Base-by-base conservation (phyloP, 768 basidiomycete species). In the Rhodotorula toruloides region DNA sequence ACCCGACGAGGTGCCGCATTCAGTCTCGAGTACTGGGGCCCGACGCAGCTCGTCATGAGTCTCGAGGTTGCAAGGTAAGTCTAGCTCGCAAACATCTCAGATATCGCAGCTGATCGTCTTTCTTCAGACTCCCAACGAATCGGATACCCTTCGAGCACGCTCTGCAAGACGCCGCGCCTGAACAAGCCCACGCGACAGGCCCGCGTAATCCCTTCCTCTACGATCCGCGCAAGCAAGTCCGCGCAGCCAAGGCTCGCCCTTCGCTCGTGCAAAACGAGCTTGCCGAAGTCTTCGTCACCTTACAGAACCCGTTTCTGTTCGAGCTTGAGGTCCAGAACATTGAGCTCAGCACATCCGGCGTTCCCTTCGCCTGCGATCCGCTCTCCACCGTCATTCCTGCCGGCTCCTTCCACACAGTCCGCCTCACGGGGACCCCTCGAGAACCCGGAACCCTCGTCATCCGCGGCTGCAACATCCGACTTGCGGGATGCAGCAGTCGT, bases 291-390 rank as follows among this genome's bases (percentile, higher is more conserved):
- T 82, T 86, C 13, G 80, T 98, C 50, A 86, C 87, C 29, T 78
- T 99, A n/a, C 84, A 85, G 62, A 99, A 99, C 77, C 90, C 91
- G 3, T 94, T 87, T 77, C 84, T 90, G 7, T 94, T 98, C 77
- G 90, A 93, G 67, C 81, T 99, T 19, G 91, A 97, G 68, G 78
- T 98, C 25, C 86, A 90, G 63, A 86, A 85, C 71, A 76, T 98
- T 43, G 84, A 84, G 9, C 79, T 97, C 22, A 97, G 92, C 70
- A 90, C 91, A 11, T 85, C 87, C 12, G 94, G 96, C 2, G 85
- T 86, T 25, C 74, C 81, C 27, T 89, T 93, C 71, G 83, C 87
- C 59, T 83, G 87, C 14, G 82, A 83, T 58, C 81, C 85, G 5
- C 79, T 86, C 31, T 79, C 84, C 11, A 81, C 89, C 27, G 76